A percentile compares a stretch with the other conserved stretches of the same genome.
These are phyloP conservation scores for Torulaspora gathmanii DNA, from an alignment of 805 yeast species.

Conservation along the genomic window DNA sequence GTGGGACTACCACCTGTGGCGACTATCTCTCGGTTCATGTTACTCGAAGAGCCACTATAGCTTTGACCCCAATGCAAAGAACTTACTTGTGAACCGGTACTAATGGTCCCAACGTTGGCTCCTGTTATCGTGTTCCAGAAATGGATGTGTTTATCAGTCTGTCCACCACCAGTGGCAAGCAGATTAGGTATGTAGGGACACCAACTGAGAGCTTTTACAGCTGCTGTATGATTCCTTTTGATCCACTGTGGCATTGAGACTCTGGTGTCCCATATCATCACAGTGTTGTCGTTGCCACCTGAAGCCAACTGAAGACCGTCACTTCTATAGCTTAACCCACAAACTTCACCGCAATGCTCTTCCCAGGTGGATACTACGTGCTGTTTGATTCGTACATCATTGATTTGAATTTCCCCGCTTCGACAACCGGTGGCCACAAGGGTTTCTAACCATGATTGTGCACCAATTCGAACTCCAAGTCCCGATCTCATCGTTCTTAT, in stretches of 20 bases:
- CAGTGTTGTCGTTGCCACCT: constrained; percentile 93
- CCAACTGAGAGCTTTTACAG: constrained; percentile 94
- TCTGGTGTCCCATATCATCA: constrained; percentile 89
- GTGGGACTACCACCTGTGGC: constrained; percentile 94
- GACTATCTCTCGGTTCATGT: constrained; percentile 57
- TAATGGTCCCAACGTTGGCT: constrained; percentile 75
- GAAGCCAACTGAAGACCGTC: constrained; percentile 85
- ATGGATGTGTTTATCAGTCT: constrained; percentile 80
- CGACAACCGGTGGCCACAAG: constrained; percentile 82
- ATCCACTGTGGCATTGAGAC: constrained; percentile 62
- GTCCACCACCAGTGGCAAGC: constrained; percentile 97
- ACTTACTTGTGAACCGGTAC: constrained; percentile 92
- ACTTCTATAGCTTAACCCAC: constrained; percentile 80
- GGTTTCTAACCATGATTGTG: constrained; percentile 82
- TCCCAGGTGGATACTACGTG: constrained; percentile 61
- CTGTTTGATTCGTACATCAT: constrained; percentile 81
- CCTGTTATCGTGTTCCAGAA: constrained; percentile 96
- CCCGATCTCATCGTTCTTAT: constrained; percentile 71
- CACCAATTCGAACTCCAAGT: constrained; percentile 70
- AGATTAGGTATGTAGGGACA: constrained; percentile 79
- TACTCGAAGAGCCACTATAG: constrained; percentile 18
- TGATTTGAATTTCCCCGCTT: constrained; percentile 76
- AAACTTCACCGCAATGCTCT: constrained; percentile 81
- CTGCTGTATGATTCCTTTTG: constrained; percentile 81
- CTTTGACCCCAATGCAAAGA: constrained; percentile 84